These are phyloP conservation scores for Magnolia changhungtana DNA, from an alignment of 164 flowering plant genomes.

Conservation along the genomic window DNA sequence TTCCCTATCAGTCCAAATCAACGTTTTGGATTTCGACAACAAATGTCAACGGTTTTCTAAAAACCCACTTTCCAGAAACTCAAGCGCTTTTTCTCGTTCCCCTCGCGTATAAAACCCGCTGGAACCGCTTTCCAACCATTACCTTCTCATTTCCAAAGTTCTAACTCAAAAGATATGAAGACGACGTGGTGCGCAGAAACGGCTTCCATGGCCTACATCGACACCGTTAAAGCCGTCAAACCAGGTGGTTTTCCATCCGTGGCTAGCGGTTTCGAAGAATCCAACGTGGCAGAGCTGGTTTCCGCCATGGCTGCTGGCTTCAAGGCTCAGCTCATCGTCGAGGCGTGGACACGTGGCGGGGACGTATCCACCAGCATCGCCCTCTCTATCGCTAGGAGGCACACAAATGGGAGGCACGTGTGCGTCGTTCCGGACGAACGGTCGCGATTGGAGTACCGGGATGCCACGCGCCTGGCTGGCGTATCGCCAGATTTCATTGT, in stretches of 20 bases:
- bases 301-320: constrained; percentile 66
- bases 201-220: constrained; percentile 77
- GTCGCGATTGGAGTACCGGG: constrained; percentile 47
- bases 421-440: constrained; percentile 68
- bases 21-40: neutral
- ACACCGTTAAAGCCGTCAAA: constrained; percentile 68
- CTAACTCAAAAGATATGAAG: constrained; percentile 24
- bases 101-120: neutral
- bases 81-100: neutral
- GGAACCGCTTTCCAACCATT: neutral
- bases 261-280: constrained; percentile 35
- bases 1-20: neutral
- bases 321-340: constrained; percentile 44
- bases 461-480: constrained; percentile 33
- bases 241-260: constrained; percentile 11
- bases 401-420: constrained; percentile 64
- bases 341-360: constrained; percentile 63
- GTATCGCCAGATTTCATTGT: constrained; percentile 47
- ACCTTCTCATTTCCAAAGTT: neutral
- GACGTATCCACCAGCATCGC: constrained; percentile 56
- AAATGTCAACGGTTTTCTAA: neutral
- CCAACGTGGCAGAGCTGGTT: constrained; percentile 51
- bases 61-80: neutral
- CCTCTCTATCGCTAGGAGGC: constrained; percentile 54
- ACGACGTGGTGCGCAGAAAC: constrained; percentile 78